Conservation (phyloP, 257 asterid genomes). For the Ophiorrhiza pumila region DNA sequence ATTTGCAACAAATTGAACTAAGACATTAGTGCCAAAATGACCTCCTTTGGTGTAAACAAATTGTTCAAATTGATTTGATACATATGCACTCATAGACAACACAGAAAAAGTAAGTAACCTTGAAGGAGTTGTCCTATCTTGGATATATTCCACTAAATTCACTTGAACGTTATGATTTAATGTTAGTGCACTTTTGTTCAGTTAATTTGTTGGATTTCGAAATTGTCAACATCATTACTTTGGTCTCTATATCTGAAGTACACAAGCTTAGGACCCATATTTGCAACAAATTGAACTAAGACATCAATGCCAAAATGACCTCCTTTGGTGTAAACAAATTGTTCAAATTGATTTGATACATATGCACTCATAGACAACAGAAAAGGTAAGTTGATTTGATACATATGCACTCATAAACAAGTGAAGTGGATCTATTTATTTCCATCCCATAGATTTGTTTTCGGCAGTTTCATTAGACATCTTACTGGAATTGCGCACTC, state of each 20-base stretch:
- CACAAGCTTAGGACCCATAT: constrained; percentile 25
- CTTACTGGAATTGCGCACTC: too few relatives aligned
- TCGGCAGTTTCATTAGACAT: too few relatives aligned
- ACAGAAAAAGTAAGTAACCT: constrained; percentile 44
- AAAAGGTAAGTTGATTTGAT: constrained; percentile 43
- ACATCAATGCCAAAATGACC: constrained; percentile 21
- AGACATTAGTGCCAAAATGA: constrained; percentile 19
- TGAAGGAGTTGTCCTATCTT: constrained; percentile 28
- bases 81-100: constrained; percentile 36
- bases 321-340: constrained; percentile 36
- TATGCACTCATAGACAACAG: constrained; percentile 44
- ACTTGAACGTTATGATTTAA: constrained; percentile 54
- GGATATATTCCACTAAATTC: constrained; percentile 29
- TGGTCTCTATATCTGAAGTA: constrained; percentile 26
- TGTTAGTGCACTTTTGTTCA: constrained; percentile 32
- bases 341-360: constrained; percentile 45
- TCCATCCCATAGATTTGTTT: too few relatives aligned
- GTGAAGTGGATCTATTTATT: too few relatives aligned
- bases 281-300: constrained; percentile 27
- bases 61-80: constrained; percentile 45
- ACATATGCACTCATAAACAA: too few relatives aligned
- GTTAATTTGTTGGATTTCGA: constrained; percentile 34
- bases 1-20: constrained; percentile 28
- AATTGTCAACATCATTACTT: constrained; percentile 26
- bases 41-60: constrained; percentile 38